Base-by-base conservation (phyloP, 805 yeast species). In the Cyberlindnera maritima region DNA sequence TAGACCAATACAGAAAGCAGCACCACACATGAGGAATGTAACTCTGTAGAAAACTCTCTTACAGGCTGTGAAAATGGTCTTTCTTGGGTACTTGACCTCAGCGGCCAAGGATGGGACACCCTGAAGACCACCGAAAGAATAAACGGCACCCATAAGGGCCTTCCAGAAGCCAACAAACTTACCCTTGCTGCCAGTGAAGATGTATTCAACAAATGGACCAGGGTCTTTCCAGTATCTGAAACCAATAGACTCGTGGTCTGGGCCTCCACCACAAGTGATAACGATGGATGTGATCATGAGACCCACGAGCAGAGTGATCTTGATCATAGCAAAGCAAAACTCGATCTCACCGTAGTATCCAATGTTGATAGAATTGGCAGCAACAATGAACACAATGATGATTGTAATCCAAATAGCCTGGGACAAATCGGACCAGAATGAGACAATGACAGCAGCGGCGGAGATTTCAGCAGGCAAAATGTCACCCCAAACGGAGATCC, bases 21-120 rank as follows among this genome's bases (percentile, higher is more conserved):
- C 40, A 37, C 40, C 40, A 26, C 40, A 37, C 40, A 37, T 37
- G 14, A 37, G 21, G 40, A 37, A 37, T 3, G 40, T 37, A 3
- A 37, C 40, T 37, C 40, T 23, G 40, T 37, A 37, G 15, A 37
- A 37, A 21, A 37, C 40, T 25, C 40, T 23, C 32, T 37, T 37
- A 17, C 40, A 37, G 21, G 40, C 40, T 2, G 40, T 37, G 21
- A 37, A 37, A 28, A 37, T 25, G n/a, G 40, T 37, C 40, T 37
- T 37, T 37, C 40, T 37, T 37, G 40, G 40, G 21, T 37, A 37
- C 21, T 37, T 8, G 11, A 37, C 40, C 40, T 37, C 40, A 37
- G 40, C 40, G 15, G 40, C 40, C 32, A 37, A 26, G 9, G 40
- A 23, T 17, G 40, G 40, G n/a, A 37, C 40, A 37, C 40, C 40